phyloP scores from a whole-genome alignment of 192 early-diverging fungal species.

The Funneliformis geosporum region DNA sequence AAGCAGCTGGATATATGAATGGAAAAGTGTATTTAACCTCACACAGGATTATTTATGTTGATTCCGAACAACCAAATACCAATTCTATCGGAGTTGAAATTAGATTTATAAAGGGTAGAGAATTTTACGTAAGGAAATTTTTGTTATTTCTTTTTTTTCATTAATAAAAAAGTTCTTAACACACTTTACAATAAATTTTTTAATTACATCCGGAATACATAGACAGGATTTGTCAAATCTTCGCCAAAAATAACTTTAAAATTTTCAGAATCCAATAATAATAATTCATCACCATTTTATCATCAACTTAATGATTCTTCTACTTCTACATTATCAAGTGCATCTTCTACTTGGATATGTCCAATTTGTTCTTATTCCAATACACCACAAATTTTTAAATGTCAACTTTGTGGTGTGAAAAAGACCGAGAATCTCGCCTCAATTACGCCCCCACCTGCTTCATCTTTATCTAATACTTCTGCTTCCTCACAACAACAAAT shows the following conservation, averaged over 20 bases:
- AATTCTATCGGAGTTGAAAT: conserved; percentile 60
- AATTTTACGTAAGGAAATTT: conserved; percentile 46
- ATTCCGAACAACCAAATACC: conserved; percentile 54
- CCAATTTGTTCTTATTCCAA: conserved; percentile 56
- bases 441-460: not conserved
- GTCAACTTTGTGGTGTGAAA: conserved; percentile 62
- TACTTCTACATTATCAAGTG: conserved; percentile 13
- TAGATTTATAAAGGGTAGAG: conserved; percentile 44
- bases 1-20: conserved; percentile 65
- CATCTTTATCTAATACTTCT: not conserved
- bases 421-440: conserved; percentile 19
- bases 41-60: conserved; percentile 80
- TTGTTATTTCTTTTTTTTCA: not conserved
- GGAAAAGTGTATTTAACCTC: conserved; percentile 76
- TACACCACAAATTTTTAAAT: conserved; percentile 41
- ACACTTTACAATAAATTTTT: not conserved
- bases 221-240: conserved; percentile 60
- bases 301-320: not conserved
- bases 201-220: conserved; percentile 3
- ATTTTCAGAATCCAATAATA: conserved; percentile 18
- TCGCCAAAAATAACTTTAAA: conserved; percentile 52
- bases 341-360: conserved; percentile 52
- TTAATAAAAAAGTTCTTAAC: not conserved
- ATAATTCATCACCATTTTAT: conserved; percentile 22
- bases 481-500: not conserved